Evolutionary conservation across 768 basidiomycete species (phyloP).

Genomic region (Lactifluus pinguis): DNA sequence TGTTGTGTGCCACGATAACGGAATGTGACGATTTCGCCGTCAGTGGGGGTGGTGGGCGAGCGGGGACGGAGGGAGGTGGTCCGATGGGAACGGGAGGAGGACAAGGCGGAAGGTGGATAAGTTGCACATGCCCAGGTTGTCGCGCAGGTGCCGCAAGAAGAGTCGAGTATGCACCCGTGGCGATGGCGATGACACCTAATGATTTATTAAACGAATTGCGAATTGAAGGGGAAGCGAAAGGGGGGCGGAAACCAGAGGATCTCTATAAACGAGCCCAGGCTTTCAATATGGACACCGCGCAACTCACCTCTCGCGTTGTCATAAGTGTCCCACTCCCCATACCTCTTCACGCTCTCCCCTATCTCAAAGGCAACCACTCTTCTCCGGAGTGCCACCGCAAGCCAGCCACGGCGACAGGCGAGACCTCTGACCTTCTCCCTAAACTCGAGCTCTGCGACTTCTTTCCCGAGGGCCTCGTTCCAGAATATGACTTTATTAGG

Average conservation of each 20-base stretch:
- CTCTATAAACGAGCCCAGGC: not conserved
- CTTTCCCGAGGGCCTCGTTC: constrained; percentile 69
- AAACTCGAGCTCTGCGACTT: constrained; percentile 86
- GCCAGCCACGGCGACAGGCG: constrained; percentile 74
- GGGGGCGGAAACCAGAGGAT: not conserved
- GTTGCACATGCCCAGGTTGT: constrained; percentile 81
- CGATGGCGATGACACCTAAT: constrained; percentile 71
- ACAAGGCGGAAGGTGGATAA: constrained; percentile 80
- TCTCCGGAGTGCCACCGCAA: constrained; percentile 70
- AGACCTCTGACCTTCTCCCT: constrained; percentile 74
- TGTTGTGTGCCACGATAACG: constrained; percentile 78
- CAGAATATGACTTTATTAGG: constrained; percentile 88
- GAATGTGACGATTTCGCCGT: constrained; percentile 59
- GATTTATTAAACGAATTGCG: not conserved
- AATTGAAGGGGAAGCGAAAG: no score
- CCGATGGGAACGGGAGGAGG: constrained; percentile 46
- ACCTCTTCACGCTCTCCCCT: constrained; percentile 49
- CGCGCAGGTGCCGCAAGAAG: constrained; percentile 79
- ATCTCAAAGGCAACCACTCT: constrained; percentile 75
- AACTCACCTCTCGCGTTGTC: constrained; percentile 73
- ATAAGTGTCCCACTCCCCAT: constrained; percentile 77
- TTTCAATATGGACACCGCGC: not conserved
- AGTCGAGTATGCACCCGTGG: constrained; percentile 68
- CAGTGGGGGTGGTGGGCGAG: constrained; percentile 47
- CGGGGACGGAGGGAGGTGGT: constrained; percentile 45